These are phyloP conservation scores for Plantago lanceolata DNA, from an alignment of 305 asterid species.

Conservation along the genomic window DNA sequence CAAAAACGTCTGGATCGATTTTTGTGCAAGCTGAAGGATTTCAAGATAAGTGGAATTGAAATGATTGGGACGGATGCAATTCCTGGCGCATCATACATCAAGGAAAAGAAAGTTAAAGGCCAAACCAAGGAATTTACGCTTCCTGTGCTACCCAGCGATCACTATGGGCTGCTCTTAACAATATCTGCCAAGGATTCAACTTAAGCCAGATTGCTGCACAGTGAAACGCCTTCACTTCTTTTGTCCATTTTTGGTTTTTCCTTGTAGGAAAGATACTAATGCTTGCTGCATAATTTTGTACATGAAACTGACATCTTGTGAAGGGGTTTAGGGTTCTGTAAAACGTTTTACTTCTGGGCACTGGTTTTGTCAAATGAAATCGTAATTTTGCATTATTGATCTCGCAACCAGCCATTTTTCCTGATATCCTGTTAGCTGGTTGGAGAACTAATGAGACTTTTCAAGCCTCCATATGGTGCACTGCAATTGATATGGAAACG, in stretches of 20 bases:
- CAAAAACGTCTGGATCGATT: slow-evolving; percentile 80
- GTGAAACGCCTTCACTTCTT: slow-evolving; percentile 3
- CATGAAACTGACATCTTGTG: background rate
- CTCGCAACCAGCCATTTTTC: too few species aligned
- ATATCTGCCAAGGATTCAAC: slow-evolving; percentile 33
- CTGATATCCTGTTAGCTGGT: too few species aligned
- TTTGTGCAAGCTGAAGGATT: slow-evolving; percentile 61
- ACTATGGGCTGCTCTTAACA: slow-evolving; percentile 77
- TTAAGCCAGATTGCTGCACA: slow-evolving; percentile 4
- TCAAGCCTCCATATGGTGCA: too few species aligned
- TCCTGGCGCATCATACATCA: slow-evolving; percentile 47
- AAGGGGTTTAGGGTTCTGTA: slow-evolving; percentile 6
- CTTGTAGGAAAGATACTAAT: slow-evolving; percentile 5
- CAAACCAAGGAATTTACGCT: slow-evolving; percentile 55
- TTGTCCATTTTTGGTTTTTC: slow-evolving; percentile 11
- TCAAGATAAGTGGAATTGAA: slow-evolving; percentile 44
- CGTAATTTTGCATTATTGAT: background rate
- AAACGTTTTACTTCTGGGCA: background rate
- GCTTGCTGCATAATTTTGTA: slow-evolving; percentile 25
- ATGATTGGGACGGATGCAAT: slow-evolving; percentile 85
- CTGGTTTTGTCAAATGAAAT: slow-evolving; percentile 1
- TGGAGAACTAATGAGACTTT: too few species aligned
- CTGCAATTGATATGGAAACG: too few species aligned
- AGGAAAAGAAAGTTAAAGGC: slow-evolving; percentile 68
- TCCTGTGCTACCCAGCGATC: slow-evolving; percentile 94